phyloP scores from a whole-genome alignment of 164 flowering plant genomes.

The Nymphaea thermarum region DNA sequence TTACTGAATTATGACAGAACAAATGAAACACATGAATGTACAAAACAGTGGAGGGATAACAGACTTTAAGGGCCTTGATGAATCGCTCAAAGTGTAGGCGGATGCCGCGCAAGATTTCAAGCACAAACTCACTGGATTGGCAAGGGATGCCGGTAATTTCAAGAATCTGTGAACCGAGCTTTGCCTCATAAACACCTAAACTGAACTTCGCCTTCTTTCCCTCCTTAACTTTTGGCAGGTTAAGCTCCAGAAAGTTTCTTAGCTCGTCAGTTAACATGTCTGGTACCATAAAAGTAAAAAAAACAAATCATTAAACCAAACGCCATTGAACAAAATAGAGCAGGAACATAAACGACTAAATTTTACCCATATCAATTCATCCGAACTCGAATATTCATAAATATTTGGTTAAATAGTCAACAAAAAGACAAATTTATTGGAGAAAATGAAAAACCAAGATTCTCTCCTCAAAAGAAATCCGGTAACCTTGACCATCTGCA shows the following conservation, averaged over 20 bases:
- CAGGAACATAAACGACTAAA: not conserved
- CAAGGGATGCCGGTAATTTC: conserved; percentile 84
- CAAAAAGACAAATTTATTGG: not conserved
- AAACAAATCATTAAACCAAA: conserved; percentile 1
- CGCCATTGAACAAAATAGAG: not conserved
- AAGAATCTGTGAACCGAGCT: conserved; percentile 79
- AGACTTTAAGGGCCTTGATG: conserved; percentile 83
- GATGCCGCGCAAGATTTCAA: conserved; percentile 82
- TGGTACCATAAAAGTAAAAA: conserved; percentile 12
- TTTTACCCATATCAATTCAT: not conserved
- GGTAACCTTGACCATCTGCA: too few species aligned
- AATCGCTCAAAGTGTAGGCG: conserved; percentile 77
- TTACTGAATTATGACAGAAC: not conserved
- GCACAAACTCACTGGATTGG: conserved; percentile 75
- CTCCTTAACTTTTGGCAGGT: conserved; percentile 78
- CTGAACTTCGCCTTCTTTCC: conserved; percentile 75
- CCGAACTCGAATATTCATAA: too few species aligned
- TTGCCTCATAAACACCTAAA: conserved; percentile 75
- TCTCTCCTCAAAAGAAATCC: not conserved
- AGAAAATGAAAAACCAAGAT: not conserved
- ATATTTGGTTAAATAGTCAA: too few species aligned
- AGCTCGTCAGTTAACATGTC: conserved; percentile 91
- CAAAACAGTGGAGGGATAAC: not conserved
- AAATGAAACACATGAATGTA: not conserved
- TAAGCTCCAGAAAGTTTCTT: conserved; percentile 74